Base-by-base conservation (phyloP, 768 basidiomycete species). In the Cantharellus cinnabarinus region DNA sequence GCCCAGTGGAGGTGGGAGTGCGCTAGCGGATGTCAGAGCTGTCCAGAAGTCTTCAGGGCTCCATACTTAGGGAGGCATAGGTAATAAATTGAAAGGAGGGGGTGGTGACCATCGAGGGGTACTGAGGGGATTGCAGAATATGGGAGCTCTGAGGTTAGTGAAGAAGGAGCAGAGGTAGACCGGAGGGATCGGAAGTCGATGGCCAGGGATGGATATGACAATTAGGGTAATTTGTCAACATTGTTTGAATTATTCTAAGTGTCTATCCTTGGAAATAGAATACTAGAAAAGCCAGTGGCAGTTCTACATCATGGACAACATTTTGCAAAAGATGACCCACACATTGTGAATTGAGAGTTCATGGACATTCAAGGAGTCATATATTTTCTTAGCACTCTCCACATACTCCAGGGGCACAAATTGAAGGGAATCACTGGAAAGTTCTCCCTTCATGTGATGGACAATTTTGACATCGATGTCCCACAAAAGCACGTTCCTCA, bases 401-500 rank as follows among this genome's bases (percentile, higher is more conserved):
- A 2, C 52, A 54, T 54, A 54, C 52, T 54, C 52, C 14, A 37
- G 52, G 34, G 52, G 10, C 0, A 66, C 65, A 66, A 75, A 75
- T 7, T 55, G 34, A 0, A 75, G 41, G 3, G 51, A 14, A n/a
- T 60, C 59, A 15, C 59, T 54, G 5, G 54, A 51, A 10, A 73
- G 56, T 0, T 59, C 63, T 4, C 64, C 65, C 63, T 69, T 72
- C 29, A 73, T 62, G 50, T 65, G 60, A 2, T 50, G 57, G 5
- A 74, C 60, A 37, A 69, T 55, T 4, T 54, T 56, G 2, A 64
- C 34, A 58, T 68, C 65, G 4, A 70, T 62, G 0, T 29, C 20
- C 20, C 60, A 60, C 4, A 64, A 60, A 1, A 75, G 64, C 42
- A 64, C 68, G 58, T 72, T 65, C 3, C 53, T 35, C 0, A 67